Conservation (phyloP, 2,329 filamentous ascomycete genomes). For the Xylaria sp. region DNA sequence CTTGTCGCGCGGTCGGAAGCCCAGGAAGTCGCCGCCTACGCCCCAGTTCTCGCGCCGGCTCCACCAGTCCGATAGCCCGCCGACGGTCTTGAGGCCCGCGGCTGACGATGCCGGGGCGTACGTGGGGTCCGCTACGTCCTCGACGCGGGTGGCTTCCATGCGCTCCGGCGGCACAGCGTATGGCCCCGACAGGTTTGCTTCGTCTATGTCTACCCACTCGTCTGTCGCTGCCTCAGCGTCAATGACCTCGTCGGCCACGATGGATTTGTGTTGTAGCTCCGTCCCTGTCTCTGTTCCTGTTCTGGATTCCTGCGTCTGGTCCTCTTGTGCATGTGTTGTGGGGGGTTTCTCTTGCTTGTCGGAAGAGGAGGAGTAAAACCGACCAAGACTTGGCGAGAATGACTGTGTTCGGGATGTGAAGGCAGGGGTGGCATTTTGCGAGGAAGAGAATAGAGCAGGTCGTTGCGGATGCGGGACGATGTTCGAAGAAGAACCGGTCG, state of each 20-base stretch:
- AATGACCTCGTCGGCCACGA: slow-evolving; percentile 6
- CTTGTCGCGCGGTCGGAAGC: slow-evolving; percentile 56
- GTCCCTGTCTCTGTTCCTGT: background rate
- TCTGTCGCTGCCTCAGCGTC: background rate
- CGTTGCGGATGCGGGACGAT: background rate
- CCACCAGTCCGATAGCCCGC: slow-evolving; percentile 64
- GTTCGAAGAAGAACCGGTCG: background rate
- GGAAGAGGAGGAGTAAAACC: slow-evolving; percentile 44
- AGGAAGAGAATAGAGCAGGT: slow-evolving; percentile 30
- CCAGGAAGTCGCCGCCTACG: slow-evolving; percentile 56
- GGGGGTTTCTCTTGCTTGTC: slow-evolving; percentile 25
- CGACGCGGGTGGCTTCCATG: slow-evolving; percentile 45
- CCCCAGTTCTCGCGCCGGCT: slow-evolving; percentile 64
- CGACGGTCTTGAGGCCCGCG: slow-evolving; percentile 60
- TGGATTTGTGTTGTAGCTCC: background rate
- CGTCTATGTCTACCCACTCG: background rate
- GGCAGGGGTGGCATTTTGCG: slow-evolving; percentile 8
- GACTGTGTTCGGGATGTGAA: slow-evolving; percentile 6
- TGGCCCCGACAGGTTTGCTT: slow-evolving; percentile 2
- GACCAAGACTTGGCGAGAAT: slow-evolving; percentile 28
- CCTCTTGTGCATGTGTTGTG: slow-evolving; percentile 4
- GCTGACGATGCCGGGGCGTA: slow-evolving; percentile 62
- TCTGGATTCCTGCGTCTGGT: background rate
- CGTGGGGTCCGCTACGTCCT: slow-evolving; percentile 49
- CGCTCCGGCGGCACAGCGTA: slow-evolving; percentile 42